Evolutionary conservation across 2,329 filamentous ascomycete genomes (phyloP).

Genomic region (Penicillium sp.): DNA sequence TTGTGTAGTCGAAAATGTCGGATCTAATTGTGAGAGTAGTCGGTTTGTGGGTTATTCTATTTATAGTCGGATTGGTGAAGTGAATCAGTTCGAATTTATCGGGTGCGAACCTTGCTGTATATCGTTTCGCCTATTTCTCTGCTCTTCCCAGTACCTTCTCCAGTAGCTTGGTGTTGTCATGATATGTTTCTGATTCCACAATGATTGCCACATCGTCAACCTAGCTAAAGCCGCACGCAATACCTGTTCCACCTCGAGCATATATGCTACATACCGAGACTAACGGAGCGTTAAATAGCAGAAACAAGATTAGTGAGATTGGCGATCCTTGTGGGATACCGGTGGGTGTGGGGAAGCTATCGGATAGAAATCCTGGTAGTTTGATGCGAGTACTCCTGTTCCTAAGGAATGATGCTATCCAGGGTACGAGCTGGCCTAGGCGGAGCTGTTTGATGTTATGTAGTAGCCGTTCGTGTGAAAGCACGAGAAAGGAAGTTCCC

Average conservation of each 20-base stretch:
- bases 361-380: constrained; percentile 2
- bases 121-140: neutral
- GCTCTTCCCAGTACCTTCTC: neutral
- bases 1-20: neutral
- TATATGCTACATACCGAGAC: neutral
- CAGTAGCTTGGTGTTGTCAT: neutral
- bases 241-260: neutral
- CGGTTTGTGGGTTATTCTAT: neutral
- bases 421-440: neutral
- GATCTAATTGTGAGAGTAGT: too few relatives aligned
- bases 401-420: neutral
- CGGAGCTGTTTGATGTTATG: neutral
- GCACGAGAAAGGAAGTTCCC: too few relatives aligned
- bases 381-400: neutral
- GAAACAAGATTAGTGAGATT: constrained; percentile 12
- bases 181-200: neutral
- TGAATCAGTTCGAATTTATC: constrained; percentile 14
- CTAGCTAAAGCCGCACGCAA: neutral
- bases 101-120: constrained; percentile 7
- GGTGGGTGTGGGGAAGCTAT: neutral
- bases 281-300: constrained; percentile 1
- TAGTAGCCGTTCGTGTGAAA: neutral
- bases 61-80: constrained; percentile 3
- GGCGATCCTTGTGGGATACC: neutral
- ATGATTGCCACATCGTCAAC: constrained; percentile 5